phyloP scores from a whole-genome alignment of 2,329 filamentous ascomycete genomes.

The Ramularia endophylla region DNA sequence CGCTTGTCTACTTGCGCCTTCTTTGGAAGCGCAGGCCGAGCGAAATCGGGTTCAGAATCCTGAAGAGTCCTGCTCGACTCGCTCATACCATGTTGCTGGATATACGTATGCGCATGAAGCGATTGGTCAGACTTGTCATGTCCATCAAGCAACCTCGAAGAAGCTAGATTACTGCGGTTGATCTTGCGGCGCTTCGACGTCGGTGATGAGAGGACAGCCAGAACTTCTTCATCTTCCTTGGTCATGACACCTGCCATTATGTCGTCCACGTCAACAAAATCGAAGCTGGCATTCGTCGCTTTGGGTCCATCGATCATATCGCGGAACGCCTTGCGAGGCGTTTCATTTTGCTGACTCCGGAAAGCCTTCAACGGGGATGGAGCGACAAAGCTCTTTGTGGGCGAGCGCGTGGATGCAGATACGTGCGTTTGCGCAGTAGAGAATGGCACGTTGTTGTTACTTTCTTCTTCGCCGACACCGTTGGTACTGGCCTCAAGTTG shows the following conservation, averaged over 20 bases:
- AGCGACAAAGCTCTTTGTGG: constrained; percentile 13
- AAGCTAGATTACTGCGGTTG: neutral
- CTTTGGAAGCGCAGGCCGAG: no score
- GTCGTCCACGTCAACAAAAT: constrained; percentile 26
- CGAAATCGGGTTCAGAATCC: no score
- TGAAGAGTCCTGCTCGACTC: no score
- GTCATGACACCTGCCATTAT: constrained; percentile 30
- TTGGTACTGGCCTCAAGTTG: neutral
- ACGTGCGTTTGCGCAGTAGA: constrained; percentile 37
- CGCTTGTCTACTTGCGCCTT: no score
- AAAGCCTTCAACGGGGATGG: constrained; percentile 17
- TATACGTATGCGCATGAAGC: neutral
- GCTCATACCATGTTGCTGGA: neutral
- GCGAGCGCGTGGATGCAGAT: constrained; percentile 25
- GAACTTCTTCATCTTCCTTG: constrained; percentile 33
- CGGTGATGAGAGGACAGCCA: constrained; percentile 18
- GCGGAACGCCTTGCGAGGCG: constrained; percentile 28
- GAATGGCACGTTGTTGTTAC: constrained; percentile 19
- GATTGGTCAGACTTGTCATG: neutral
- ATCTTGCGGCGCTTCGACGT: constrained; percentile 19
- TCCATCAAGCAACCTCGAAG: no score
- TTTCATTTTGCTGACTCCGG: constrained; percentile 11
- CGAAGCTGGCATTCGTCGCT: constrained; percentile 12
- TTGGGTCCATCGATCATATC: constrained; percentile 27
- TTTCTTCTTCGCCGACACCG: constrained; percentile 6